These are phyloP conservation scores for Hypoxylon crocopeplum DNA, from an alignment of 495 filamentous ascomycete genomes.

Conservation along the genomic window DNA sequence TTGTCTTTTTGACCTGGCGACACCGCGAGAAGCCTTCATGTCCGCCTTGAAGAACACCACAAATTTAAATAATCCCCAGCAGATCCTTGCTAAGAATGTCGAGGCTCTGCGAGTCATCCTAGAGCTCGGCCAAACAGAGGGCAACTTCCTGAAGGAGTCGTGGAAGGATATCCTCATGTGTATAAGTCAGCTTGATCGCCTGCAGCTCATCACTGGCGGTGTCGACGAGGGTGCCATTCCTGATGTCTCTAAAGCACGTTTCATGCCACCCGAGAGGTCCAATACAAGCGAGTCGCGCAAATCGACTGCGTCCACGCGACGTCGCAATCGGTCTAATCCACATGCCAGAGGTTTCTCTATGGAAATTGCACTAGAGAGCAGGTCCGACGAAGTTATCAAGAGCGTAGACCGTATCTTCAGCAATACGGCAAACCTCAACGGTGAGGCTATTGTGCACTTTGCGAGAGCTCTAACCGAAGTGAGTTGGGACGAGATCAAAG, in stretches of 20 bases:
- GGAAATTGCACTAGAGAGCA: conserved; percentile 89
- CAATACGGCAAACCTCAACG: conserved; percentile 89
- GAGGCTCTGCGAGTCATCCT: conserved; percentile 90
- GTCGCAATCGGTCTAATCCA: conserved; percentile 70
- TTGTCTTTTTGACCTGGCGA: conserved; percentile 91
- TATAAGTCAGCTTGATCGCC: conserved; percentile 92
- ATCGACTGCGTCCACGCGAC: conserved; percentile 68
- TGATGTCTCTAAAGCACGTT: conserved; percentile 86
- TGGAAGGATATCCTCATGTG: conserved; percentile 97
- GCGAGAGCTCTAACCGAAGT: conserved; percentile 92
- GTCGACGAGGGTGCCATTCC: conserved; percentile 92
- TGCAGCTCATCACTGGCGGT: conserved; percentile 92
- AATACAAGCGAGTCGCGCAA: conserved; percentile 64
- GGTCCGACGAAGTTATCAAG: conserved; percentile 90
- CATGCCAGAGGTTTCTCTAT: conserved; percentile 73
- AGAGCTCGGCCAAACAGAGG: conserved; percentile 90
- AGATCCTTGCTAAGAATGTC: conserved; percentile 95
- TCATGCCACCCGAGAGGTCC: conserved; percentile 61
- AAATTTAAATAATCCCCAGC: conserved; percentile 91
- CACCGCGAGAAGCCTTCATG: conserved; percentile 91
- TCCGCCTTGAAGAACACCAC: conserved; percentile 91
- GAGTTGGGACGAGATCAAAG: conserved; percentile 98
- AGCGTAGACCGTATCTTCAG: conserved; percentile 95
- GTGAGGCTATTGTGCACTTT: conserved; percentile 97
- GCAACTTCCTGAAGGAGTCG: conserved; percentile 84